phyloP scores from a whole-genome alignment of 805 yeast species.

The Martiniozyma abietophila region DNA sequence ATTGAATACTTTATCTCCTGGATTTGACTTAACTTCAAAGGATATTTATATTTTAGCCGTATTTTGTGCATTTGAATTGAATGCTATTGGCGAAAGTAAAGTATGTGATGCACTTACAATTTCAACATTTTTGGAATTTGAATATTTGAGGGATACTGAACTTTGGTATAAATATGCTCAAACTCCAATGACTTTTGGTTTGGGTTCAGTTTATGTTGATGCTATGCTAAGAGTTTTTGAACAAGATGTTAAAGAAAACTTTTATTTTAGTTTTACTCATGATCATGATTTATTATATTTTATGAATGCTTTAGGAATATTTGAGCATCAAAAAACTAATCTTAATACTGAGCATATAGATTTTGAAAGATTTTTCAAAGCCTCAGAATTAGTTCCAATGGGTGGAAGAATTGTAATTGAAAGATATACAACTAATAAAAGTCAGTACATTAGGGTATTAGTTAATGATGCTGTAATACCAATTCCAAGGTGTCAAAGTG shows the following conservation, averaged over 20 bases:
- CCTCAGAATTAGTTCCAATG: conserved; percentile 44
- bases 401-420: conserved; percentile 47
- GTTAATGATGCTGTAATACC: conserved; percentile 50
- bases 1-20: conserved; percentile 45
- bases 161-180: conserved; percentile 57
- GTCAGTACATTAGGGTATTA: conserved; percentile 34
- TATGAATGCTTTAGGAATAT: conserved; percentile 50
- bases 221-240: conserved; percentile 26
- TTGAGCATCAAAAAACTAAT: conserved; percentile 33
- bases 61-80: conserved; percentile 69
- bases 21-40: conserved; percentile 37
- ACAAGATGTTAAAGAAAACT: conserved; percentile 21
- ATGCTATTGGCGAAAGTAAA: conserved; percentile 55
- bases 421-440: conserved; percentile 25
- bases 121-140: conserved; percentile 55
- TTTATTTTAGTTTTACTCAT: conserved; percentile 53
- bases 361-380: conserved; percentile 34
- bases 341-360: conserved; percentile 30
- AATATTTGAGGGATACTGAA: conserved; percentile 49
- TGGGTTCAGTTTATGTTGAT: conserved; percentile 55
- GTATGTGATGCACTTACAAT: conserved; percentile 62
- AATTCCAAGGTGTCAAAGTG: conserved; percentile 33
- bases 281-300: conserved; percentile 59
- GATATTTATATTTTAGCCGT: conserved; percentile 48
- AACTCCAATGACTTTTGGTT: conserved; percentile 42